Base-by-base conservation (phyloP, 331 rosid genomes). In the Pyracantha coccinea region DNA sequence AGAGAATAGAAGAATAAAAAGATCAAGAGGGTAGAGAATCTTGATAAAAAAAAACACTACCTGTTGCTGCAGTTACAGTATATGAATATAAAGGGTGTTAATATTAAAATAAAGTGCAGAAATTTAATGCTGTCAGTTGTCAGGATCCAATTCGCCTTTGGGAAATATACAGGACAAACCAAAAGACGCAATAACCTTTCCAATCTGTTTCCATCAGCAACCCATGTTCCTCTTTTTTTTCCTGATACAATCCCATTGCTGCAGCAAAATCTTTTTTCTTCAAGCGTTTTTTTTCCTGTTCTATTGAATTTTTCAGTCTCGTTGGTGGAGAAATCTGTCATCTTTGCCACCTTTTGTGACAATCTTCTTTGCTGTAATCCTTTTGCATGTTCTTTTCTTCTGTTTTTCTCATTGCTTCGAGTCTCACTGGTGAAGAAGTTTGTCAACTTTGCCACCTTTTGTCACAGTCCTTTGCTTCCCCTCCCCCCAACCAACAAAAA, bases 181-280 rank as follows among this genome's bases (percentile, higher is more conserved):
- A 73, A 60, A 11, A 61, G 79, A 80, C 79, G 74, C 73, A 60
- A 13, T 74, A 68, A 83, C 68, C 87, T 79, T 84, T 90, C 86
- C 85, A 41, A 79, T 88, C 91, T 86, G 84, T 85, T 84, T 80
- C 70, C 89, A 81, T 66, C 85, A 79, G 74, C 84, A 74, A 68
- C 84, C 97, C 91, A 80, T 83, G 85, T 84, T 81, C 87, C 85
- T 45, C 35, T 61, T 4, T 35, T 62, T 21, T 53, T 13, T 11
- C 2, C 72, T 73, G 41, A 63, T 69, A 75, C 10, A 61, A 19
- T 77, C 82, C 75, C 80, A 78, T 80, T 71, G 75, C 83, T 4
- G 77, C 69, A 83, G 71, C 88, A 78, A 78, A 81, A 41, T 76
- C 75, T n/a, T 31, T 61, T 6, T 27, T 33, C 17, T 7, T 19